Evolutionary conservation across 495 filamentous ascomycete species (phyloP), one percentile per base, ranked within the genome.

Genomic region (Durotheca rogersii): DNA sequence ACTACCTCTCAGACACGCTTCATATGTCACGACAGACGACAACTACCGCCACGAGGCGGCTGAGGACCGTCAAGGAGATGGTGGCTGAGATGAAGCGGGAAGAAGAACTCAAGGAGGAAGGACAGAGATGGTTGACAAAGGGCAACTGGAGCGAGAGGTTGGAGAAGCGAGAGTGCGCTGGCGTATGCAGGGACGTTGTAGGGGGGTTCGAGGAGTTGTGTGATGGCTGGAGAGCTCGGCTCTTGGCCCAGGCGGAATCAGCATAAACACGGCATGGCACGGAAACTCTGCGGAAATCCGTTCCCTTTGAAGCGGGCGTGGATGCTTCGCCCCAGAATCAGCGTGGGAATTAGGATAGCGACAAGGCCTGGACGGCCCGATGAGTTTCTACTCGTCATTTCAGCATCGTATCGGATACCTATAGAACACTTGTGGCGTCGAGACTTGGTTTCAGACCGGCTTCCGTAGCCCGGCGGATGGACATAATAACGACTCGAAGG

Each of bases 11-110:
- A n/a, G 93, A 98, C 65, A 90, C 88, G 0, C 76, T 97, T 15
- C 91, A 97, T 67, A 95, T 96, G 83, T 86, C 82, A n/a, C 81
- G 89, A 2, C 93, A 98, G 64, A 83, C 87, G 0, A 90, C 87
- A 1, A 83, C 82, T 1, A 83, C 83, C 0, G 93, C 93, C 7
- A 82, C 85, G 3, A 77, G 93, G 21, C 73, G 86, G 21, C 72
- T 97, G 21, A 78, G 84, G 41, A 84, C 79, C 23, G 88, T 87
- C 0, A 84, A 83, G 41, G 89, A 92, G 60, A 78, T 90, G 25
- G 86, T 95, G 2, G 81, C 83, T 0, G 91, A 96, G 58, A 81
- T 95, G 70, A 78, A 84, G 29, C 80, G 80, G 17, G 93, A 97
- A 58, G 80, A 86, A 43, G 90, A 95, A 62, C 74, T 81, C 18